These are phyloP conservation scores for Coemansia sp. DNA, from an alignment of 192 early-diverging fungal genomes.

Conservation along the genomic window DNA sequence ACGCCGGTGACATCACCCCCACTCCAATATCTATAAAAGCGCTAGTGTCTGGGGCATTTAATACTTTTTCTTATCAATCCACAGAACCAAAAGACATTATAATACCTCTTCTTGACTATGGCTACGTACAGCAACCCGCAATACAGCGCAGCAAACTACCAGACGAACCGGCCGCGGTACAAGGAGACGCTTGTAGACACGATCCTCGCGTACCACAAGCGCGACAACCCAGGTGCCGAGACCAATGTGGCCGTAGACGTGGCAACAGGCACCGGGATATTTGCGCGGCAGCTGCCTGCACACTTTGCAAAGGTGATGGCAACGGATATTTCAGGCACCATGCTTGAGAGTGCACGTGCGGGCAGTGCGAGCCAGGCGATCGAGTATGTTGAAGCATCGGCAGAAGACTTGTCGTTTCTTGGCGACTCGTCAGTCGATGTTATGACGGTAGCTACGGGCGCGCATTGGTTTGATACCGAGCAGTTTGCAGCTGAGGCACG, in stretches of 20 bases:
- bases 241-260: conserved; percentile 49
- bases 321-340: conserved; percentile 39
- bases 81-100: neutral
- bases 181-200: conserved; percentile 24
- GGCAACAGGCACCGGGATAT: conserved; percentile 52
- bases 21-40: neutral
- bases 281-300: conserved; percentile 37
- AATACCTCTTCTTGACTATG: conserved; percentile 14
- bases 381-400: conserved; percentile 29
- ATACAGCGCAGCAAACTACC: conserved; percentile 37
- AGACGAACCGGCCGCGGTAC: conserved; percentile 38
- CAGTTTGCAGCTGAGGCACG: conserved; percentile 31
- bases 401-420: conserved; percentile 34
- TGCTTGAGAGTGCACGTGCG: conserved; percentile 41
- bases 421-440: conserved; percentile 34
- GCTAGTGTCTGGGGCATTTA: neutral
- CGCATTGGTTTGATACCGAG: conserved; percentile 45
- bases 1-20: neutral
- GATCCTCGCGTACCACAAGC: conserved; percentile 35
- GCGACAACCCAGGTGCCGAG: conserved; percentile 17
- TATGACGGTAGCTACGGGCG: conserved; percentile 43
- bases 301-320: conserved; percentile 32
- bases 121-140: conserved; percentile 20
- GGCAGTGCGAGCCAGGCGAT: conserved; percentile 1
- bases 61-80: neutral